These are phyloP conservation scores for Pseudogymnoascus sp. DNA, from an alignment of 2,329 filamentous ascomycete genomes.

Conservation along the genomic window DNA sequence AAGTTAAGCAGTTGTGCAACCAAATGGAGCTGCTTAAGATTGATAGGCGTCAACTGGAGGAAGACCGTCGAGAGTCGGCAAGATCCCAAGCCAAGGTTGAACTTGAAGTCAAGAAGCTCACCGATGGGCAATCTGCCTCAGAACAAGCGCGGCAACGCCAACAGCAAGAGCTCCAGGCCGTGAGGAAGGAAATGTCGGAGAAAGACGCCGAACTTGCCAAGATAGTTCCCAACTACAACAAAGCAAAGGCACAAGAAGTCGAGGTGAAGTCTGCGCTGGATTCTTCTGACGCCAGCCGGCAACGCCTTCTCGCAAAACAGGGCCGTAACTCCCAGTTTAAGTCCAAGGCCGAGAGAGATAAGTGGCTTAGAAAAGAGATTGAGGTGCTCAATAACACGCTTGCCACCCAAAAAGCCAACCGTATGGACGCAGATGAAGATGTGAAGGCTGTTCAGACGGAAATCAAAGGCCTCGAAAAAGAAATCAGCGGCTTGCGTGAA, in stretches of 20 bases:
- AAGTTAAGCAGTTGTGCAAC: conserved; percentile 73
- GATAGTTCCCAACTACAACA: conserved; percentile 69
- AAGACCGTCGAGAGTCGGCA: conserved; percentile 76
- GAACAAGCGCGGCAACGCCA: conserved; percentile 66
- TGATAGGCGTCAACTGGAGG: conserved; percentile 80
- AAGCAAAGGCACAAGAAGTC: conserved; percentile 65
- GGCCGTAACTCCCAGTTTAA: conserved; percentile 79
- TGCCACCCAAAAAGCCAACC: conserved; percentile 73
- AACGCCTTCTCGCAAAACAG: conserved; percentile 85
- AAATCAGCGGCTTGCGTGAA: conserved; percentile 62
- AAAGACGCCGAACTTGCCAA: conserved; percentile 70
- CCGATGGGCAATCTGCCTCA: conserved; percentile 72
- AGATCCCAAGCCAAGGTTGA: conserved; percentile 78
- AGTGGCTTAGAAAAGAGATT: conserved; percentile 73
- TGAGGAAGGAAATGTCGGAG: conserved; percentile 64
- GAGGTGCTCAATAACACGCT: conserved; percentile 69
- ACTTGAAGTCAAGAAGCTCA: conserved; percentile 71
- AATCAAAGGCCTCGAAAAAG: conserved; percentile 64
- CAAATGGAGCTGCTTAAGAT: conserved; percentile 77
- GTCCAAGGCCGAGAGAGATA: conserved; percentile 81
- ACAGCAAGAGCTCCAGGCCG: conserved; percentile 61
- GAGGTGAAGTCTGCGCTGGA: conserved; percentile 65
- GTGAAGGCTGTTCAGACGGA: conserved; percentile 62
- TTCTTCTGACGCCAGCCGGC: conserved; percentile 64
- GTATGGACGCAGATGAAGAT: conserved; percentile 77